A percentile compares a stretch with the other conserved stretches of the same genome.
Evolutionary conservation across 2,329 filamentous ascomycete genomes (phyloP).

Genomic region (Ascocoryne sarcoides): DNA sequence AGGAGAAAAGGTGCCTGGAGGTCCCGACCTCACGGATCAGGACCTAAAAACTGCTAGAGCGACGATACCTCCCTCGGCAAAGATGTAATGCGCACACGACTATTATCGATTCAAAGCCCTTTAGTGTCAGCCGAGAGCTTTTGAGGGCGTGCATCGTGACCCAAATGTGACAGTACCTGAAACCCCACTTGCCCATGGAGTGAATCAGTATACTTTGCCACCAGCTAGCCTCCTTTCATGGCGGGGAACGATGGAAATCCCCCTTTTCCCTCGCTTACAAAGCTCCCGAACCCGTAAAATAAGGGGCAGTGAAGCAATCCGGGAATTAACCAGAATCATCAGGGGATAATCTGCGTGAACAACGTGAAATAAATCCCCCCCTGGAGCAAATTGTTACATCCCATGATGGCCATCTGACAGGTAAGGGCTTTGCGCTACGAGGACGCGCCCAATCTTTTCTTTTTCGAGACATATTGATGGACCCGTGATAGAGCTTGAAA

Average conservation of each 20-base stretch:
- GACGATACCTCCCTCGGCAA: not conserved
- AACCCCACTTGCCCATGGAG: no score
- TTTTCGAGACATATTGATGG: no score
- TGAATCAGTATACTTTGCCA: not conserved
- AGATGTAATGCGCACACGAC: conserved; percentile 12
- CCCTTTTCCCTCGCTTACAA: no score
- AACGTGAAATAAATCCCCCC: not conserved
- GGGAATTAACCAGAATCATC: not conserved
- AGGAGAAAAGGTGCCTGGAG: conserved; percentile 39
- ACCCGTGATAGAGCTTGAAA: no score
- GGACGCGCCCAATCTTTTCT: no score
- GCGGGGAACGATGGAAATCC: no score
- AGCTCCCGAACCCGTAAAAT: no score
- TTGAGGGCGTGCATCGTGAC: no score
- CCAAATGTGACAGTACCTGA: no score
- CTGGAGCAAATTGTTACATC: not conserved
- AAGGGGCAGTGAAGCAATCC: not conserved
- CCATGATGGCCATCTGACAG: not conserved
- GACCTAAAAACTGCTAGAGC: conserved; percentile 36
- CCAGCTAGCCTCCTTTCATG: not conserved
- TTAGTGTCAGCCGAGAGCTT: no score
- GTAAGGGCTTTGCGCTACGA: not conserved
- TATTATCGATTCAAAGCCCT: no score
- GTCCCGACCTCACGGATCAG: conserved; percentile 40
- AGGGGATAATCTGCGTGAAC: not conserved